Conservation (phyloP, 1,139 yeast genomes). For the Diutina ranongensis region DNA sequence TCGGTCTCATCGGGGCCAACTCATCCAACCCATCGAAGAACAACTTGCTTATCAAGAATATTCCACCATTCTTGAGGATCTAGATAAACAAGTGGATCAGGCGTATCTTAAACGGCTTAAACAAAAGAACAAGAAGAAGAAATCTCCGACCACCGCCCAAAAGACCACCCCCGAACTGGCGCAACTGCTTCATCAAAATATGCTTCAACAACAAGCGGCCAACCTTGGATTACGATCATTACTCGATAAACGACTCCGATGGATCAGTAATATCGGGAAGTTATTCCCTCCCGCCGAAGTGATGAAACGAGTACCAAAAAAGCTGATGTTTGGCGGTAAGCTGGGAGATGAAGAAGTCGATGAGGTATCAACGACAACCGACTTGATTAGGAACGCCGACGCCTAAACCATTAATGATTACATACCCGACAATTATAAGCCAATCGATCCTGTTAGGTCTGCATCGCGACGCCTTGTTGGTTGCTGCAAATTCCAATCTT, state of each 20-base stretch:
- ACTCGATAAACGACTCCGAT: slow-evolving; percentile 74
- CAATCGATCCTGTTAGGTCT: too few species aligned
- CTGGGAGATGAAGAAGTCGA: slow-evolving; percentile 16
- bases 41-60: slow-evolving; percentile 95
- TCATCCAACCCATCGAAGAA: slow-evolving; percentile 73
- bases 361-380: slow-evolving; percentile 12
- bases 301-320: slow-evolving; percentile 67
- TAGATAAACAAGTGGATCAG: slow-evolving; percentile 94
- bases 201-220: slow-evolving; percentile 41
- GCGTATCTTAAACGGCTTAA: slow-evolving; percentile 78
- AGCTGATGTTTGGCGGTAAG: slow-evolving; percentile 27
- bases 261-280: slow-evolving; percentile 87
- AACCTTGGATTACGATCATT: slow-evolving; percentile 70
- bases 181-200: slow-evolving; percentile 25
- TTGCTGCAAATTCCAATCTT: too few species aligned
- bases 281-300: slow-evolving; percentile 58
- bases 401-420: too few species aligned
- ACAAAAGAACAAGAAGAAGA: slow-evolving; percentile 74
- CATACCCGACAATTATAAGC: too few species aligned
- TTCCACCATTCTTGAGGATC: slow-evolving; percentile 76
- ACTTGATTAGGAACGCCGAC: background rate
- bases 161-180: slow-evolving; percentile 26
- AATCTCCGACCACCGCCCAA: slow-evolving; percentile 22
- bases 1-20: slow-evolving; percentile 49
- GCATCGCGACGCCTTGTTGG: too few species aligned